phyloP scores from a whole-genome alignment of 495 filamentous ascomycete genomes.

The Penicillium waksmanii region DNA sequence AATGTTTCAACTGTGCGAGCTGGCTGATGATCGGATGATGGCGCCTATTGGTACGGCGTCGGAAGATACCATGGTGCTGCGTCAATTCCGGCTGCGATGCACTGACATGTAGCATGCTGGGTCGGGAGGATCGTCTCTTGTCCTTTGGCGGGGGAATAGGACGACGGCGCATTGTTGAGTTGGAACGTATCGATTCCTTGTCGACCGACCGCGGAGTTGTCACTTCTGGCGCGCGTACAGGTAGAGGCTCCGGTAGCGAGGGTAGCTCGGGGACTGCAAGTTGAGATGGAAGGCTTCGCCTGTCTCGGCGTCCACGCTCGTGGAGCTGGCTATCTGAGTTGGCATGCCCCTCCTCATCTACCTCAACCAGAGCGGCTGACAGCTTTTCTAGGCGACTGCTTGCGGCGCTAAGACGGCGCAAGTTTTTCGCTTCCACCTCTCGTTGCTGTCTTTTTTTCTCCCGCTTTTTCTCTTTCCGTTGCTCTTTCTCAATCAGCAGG shows the following conservation, averaged over 20 bases:
- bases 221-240: constrained; percentile 41
- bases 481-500: constrained; percentile 91
- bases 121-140: constrained; percentile 68
- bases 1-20: constrained; percentile 83
- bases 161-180: constrained; percentile 68
- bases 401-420: constrained; percentile 81
- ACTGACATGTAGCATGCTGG: constrained; percentile 80
- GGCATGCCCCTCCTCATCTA: constrained; percentile 69
- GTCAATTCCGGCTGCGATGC: constrained; percentile 69
- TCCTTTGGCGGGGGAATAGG: constrained; percentile 90
- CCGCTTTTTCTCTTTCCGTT: constrained; percentile 80
- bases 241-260: constrained; percentile 64
- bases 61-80: constrained; percentile 57
- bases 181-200: constrained; percentile 74
- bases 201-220: constrained; percentile 66
- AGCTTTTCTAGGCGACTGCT: constrained; percentile 82
- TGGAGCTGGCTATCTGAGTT: constrained; percentile 33
- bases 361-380: constrained; percentile 71
- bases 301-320: constrained; percentile 56
- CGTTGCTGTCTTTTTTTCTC: constrained; percentile 85
- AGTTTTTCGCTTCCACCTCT: constrained; percentile 77
- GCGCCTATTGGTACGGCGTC: constrained; percentile 57
- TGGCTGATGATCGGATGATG: constrained; percentile 76
- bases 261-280: constrained; percentile 68
- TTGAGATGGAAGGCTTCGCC: constrained; percentile 58